Conservation (phyloP, 1,284 basidiomycete species). For the Malassezia pachydermatis region DNA sequence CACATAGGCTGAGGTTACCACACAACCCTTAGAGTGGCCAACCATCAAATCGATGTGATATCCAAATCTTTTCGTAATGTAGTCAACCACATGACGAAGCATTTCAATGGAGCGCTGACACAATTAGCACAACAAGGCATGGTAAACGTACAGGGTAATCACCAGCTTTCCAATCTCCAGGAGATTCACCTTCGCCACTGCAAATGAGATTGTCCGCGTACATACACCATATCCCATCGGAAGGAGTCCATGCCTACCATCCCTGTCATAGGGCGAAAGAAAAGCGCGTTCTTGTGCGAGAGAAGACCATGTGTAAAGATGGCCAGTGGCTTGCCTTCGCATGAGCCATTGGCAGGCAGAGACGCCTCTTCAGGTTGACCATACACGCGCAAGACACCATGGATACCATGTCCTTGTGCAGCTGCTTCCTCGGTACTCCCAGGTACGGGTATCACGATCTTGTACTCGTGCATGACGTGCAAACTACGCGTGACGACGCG, state of each 20-base stretch:
- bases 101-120: conserved; percentile 1
- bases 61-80: conserved; percentile 8
- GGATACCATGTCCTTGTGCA: not conserved
- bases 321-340: conserved; percentile 8
- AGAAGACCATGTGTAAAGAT: conserved; percentile 12
- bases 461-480: conserved; percentile 6
- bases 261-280: conserved; percentile 8
- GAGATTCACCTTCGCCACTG: conserved; percentile 13
- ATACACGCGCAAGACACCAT: conserved; percentile 2
- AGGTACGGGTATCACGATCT: conserved; percentile 10
- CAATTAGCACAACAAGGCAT: too few species aligned
- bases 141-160: not conserved
- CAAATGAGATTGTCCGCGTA: not conserved
- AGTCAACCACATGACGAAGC: conserved; percentile 3
- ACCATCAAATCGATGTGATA: conserved; percentile 11
- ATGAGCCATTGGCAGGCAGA: not conserved
- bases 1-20: not conserved
- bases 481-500: not conserved
- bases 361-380: not conserved
- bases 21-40: conserved; percentile 11
- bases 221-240: conserved; percentile 6
- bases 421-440: not conserved
- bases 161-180: conserved; percentile 10
- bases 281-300: conserved; percentile 15
- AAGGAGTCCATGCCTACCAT: conserved; percentile 13